These are phyloP conservation scores for Pyrenophora graminea DNA, from an alignment of 2,329 filamentous ascomycete species.

Conservation along the genomic window DNA sequence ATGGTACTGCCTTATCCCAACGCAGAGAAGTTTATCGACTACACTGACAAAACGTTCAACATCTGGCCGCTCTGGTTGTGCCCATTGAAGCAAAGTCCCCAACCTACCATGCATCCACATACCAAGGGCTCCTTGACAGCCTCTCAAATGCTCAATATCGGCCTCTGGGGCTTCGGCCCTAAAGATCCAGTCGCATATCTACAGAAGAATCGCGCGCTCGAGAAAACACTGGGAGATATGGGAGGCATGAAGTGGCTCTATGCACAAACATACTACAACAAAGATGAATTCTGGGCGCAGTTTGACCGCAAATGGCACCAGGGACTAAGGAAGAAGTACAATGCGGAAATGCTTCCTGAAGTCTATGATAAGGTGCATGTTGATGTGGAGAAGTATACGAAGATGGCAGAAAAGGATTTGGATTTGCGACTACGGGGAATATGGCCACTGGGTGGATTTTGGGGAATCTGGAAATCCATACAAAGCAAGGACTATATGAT, in stretches of 20 bases:
- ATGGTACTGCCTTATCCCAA: slow-evolving; percentile 55
- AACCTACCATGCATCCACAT: slow-evolving; percentile 43
- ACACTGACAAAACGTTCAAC: slow-evolving; percentile 45
- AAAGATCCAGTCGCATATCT: slow-evolving; percentile 52
- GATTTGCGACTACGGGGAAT: slow-evolving; percentile 29
- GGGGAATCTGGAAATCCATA: slow-evolving; percentile 47
- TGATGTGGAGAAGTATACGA: slow-evolving; percentile 38
- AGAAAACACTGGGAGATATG: slow-evolving; percentile 62
- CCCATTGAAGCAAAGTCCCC: slow-evolving; percentile 46
- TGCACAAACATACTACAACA: slow-evolving; percentile 69
- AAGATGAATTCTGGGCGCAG: slow-evolving; percentile 69
- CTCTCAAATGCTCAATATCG: slow-evolving; percentile 58
- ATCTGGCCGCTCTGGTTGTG: slow-evolving; percentile 58
- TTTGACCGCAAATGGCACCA: slow-evolving; percentile 67
- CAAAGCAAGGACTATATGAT: slow-evolving; percentile 44
- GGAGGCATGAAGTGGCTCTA: slow-evolving; percentile 73
- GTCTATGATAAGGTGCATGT: slow-evolving; percentile 71
- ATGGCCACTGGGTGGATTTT: slow-evolving; percentile 47
- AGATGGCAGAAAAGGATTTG: slow-evolving; percentile 31
- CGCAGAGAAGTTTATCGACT: slow-evolving; percentile 51
- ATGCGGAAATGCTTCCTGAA: slow-evolving; percentile 62
- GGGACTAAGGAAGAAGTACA: slow-evolving; percentile 61
- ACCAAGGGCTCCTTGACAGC: slow-evolving; percentile 34
- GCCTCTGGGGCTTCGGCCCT: slow-evolving; percentile 76
- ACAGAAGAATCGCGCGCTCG: slow-evolving; percentile 62